phyloP scores from a whole-genome alignment of 2,329 filamentous ascomycete genomes.

The Hymenoscyphus fraxineus region DNA sequence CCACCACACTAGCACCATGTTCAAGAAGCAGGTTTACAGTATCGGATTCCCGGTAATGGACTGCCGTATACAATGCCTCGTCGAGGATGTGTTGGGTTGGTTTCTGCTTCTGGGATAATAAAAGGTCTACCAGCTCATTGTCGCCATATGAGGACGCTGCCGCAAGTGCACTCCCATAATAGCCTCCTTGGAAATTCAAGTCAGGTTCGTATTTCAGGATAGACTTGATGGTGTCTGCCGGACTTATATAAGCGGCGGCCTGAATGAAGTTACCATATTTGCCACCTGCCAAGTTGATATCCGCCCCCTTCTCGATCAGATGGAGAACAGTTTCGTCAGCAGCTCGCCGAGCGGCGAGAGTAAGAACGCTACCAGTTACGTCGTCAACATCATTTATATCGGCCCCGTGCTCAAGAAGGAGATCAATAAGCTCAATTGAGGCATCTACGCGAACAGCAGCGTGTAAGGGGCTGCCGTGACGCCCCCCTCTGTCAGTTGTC shows the following conservation, averaged over 20 bases:
- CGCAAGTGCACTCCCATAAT: not conserved
- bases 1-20: not conserved
- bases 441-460: not conserved
- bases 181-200: conserved; percentile 1
- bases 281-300: conserved; percentile 3
- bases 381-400: conserved; percentile 3
- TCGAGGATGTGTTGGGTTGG: not conserved
- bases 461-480: not conserved
- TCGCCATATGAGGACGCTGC: not conserved
- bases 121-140: not conserved
- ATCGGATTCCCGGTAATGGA: conserved; percentile 1
- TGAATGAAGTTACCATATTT: conserved; percentile 7
- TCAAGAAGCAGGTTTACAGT: conserved; percentile 5
- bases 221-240: not conserved
- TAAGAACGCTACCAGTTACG: not conserved
- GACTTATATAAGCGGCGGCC: not conserved
- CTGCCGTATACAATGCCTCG: conserved; percentile 5
- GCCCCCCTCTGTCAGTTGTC: not conserved
- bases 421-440: conserved; percentile 3
- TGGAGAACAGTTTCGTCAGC: not conserved
- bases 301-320: conserved; percentile 8
- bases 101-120: conserved; percentile 1
- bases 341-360: not conserved
- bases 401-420: conserved; percentile 2
- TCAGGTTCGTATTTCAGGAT: conserved; percentile 5